Evolutionary conservation across 1,284 basidiomycete species (phyloP), one percentile per base, ranked within the genome.

Genomic region (Ceratobasidium sp.): DNA sequence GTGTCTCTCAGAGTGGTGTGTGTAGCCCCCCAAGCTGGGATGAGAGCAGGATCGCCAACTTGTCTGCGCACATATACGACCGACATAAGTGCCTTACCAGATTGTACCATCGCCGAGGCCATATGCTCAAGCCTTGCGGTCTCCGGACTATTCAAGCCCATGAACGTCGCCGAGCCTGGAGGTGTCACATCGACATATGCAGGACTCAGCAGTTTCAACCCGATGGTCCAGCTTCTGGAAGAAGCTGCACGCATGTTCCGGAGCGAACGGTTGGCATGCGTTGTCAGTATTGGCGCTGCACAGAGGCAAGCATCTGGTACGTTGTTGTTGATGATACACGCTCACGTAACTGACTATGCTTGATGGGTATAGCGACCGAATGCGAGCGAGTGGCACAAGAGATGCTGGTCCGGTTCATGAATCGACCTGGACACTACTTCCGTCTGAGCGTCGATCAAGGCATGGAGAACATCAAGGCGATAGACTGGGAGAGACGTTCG

Each of bases 41-140:
- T 69, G 33, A 28, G 54, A 15, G 67, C 50, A 9, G 54, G 67
- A 9, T 2, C 57, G 20, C 33, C 52, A 17, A 17, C 23, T 12
- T 17, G 15, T 9, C 28, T 69, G 5, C 67, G 67, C 6, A 57
- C 26, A 4, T 69, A 69, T 23, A 12, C 33, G 5, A 33, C 15
- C n/a, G n/a, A 3, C 1, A n/a, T 52, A 1, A 69, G 33, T 23
- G 13, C 4, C 26, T 7, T 28, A 15, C 67, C 67, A 5, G 33
- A 57, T 28, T 69, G 67, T 38, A 67, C 46, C 17, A 67, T 67
- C 20, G 44, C 46, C 28, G 65, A 67, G 33, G 65, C 65, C 20
- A 26, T 69, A 3, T 38, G 67, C 4, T 50, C 67, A 20, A 69
- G 33, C 1, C 38, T 38, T 28, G 67, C 67, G 5, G 9, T 42